Evolutionary conservation across 2,329 filamentous ascomycete genomes (phyloP).

Genomic region (Calonectria hongkongensis): DNA sequence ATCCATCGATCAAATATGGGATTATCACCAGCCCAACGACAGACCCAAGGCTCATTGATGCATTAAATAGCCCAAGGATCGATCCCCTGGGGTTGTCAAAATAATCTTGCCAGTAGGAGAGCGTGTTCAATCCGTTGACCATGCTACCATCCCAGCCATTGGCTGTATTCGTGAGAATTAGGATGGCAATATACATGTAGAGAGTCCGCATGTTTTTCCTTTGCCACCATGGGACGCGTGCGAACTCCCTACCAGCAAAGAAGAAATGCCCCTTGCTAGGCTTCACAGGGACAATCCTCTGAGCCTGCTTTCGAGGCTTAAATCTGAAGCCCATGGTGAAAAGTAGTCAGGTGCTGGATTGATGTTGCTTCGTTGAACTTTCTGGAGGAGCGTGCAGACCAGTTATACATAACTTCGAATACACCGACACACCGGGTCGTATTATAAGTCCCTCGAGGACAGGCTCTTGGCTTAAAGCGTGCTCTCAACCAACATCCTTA

Average conservation of each 20-base stretch:
- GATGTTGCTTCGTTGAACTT: background rate
- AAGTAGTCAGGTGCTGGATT: background rate
- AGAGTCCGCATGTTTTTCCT: slow-evolving; percentile 27
- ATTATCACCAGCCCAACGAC: slow-evolving; percentile 24
- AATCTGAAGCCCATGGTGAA: slow-evolving; percentile 29
- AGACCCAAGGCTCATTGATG: slow-evolving; percentile 32
- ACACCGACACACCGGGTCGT: background rate
- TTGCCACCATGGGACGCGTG: slow-evolving; percentile 28
- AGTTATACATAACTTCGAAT: too few relatives aligned
- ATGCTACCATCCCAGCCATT: slow-evolving; percentile 29
- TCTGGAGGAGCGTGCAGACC: background rate
- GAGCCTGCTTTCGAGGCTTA: slow-evolving; percentile 8
- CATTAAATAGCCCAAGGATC: slow-evolving; percentile 32
- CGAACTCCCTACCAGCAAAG: slow-evolving; percentile 29
- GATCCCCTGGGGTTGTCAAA: slow-evolving; percentile 24
- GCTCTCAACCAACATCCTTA: slow-evolving; percentile 13
- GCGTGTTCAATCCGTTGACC: slow-evolving; percentile 26
- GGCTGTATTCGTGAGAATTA: slow-evolving; percentile 30
- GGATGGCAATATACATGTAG: slow-evolving; percentile 27
- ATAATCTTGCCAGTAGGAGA: slow-evolving; percentile 33
- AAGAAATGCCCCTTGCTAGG: slow-evolving; percentile 30
- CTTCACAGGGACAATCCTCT: slow-evolving; percentile 30
- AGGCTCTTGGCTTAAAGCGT: background rate
- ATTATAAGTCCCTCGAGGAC: background rate
- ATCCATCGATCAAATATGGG: slow-evolving; percentile 29